Evolutionary conservation across 176 grass and related monocot genomes (phyloP).

Genomic region (Tillandsia leiboldiana): DNA sequence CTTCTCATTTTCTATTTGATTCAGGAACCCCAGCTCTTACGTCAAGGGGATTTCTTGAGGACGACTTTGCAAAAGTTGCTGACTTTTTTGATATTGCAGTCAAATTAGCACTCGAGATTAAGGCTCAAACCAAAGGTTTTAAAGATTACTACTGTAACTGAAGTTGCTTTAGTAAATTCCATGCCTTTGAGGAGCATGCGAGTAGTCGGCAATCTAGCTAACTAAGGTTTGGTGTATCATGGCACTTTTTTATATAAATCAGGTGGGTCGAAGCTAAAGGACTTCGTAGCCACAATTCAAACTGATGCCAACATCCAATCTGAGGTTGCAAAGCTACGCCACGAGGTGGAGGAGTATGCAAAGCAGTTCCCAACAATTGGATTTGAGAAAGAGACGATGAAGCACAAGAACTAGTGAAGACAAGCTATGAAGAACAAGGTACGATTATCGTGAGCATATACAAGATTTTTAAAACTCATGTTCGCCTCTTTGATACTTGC

Average conservation of each 20-base stretch:
- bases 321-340: conserved; percentile 84
- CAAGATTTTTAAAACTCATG: not conserved
- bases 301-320: conserved; percentile 59
- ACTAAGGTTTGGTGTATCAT: not conserved
- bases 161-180: conserved; percentile 3
- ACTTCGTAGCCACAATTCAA: conserved; percentile 81
- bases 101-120: conserved; percentile 67
- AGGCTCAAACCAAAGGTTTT: conserved; percentile 65
- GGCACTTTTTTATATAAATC: conserved; percentile 14
- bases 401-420: conserved; percentile 60
- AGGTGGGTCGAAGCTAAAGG: conserved; percentile 87
- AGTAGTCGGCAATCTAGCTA: not conserved
- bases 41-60: conserved; percentile 95
- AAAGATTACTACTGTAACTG: conserved; percentile 4
- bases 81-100: conserved; percentile 83
- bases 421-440: not conserved
- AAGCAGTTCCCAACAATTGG: conserved; percentile 99
- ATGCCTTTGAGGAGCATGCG: not conserved
- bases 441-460: not conserved
- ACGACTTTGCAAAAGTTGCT: conserved; percentile 93
- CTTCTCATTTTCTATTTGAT: not conserved
- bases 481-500: not conserved
- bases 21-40: conserved; percentile 95
- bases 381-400: conserved; percentile 98
- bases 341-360: conserved; percentile 83